These are phyloP conservation scores for Scheffersomyces lignosus DNA, from an alignment of 805 yeast species.

Conservation along the genomic window DNA sequence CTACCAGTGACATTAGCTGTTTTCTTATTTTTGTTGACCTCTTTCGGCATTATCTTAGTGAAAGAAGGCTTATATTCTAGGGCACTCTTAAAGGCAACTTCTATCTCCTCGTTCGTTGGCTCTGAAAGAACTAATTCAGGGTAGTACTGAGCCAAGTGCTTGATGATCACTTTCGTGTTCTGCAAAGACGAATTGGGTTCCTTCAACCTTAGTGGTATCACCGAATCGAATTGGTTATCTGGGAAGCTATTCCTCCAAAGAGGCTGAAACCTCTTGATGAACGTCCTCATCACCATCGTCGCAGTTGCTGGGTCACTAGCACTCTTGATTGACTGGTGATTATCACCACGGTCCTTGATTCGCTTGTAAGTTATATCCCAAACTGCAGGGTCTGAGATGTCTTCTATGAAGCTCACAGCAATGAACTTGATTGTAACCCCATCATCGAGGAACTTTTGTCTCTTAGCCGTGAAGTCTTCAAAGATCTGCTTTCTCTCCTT, in stretches of 20 bases:
- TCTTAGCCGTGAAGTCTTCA: conserved; percentile 45
- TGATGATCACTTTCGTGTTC: conserved; percentile 8
- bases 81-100: conserved; percentile 53
- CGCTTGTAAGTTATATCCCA: conserved; percentile 59
- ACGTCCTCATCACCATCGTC: conserved; percentile 68
- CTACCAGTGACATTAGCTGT: no score
- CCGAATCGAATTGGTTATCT: conserved; percentile 64
- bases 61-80: conserved; percentile 52
- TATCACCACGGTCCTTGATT: conserved; percentile 72
- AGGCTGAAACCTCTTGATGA: conserved; percentile 67
- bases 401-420: conserved; percentile 63
- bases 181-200: conserved; percentile 13
- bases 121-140: conserved; percentile 40
- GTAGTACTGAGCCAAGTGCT: conserved; percentile 37
- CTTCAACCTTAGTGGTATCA: conserved; percentile 55
- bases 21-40: no score
- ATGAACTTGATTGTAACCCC: conserved; percentile 51
- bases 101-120: conserved; percentile 44
- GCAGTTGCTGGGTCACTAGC: conserved; percentile 50
- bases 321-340: conserved; percentile 79
- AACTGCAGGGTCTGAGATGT: conserved; percentile 28
- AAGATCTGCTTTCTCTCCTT: conserved; percentile 71
- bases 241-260: conserved; percentile 50
- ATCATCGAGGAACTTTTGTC: conserved; percentile 42
- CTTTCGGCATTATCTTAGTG: conserved; percentile 34